Conservation (phyloP, 805 yeast genomes). For the Candida awuae region DNA sequence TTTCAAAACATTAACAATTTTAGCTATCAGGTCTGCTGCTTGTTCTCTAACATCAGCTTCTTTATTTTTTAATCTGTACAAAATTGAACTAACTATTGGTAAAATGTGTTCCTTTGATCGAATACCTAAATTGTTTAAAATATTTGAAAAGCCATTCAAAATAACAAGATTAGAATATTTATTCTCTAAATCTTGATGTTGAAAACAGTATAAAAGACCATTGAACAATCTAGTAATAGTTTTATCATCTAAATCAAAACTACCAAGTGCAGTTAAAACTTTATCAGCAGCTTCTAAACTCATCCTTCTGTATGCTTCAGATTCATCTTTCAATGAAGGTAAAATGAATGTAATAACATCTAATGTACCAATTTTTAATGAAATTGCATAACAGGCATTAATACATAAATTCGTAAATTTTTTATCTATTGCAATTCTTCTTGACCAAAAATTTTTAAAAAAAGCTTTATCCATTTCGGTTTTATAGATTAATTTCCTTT, state of each 20-base stretch:
- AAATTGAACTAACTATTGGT: slow-evolving; percentile 60
- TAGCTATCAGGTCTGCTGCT: slow-evolving; percentile 68
- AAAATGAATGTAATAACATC: slow-evolving; percentile 51
- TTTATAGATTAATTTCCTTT: slow-evolving; percentile 39
- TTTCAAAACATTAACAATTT: slow-evolving; percentile 58
- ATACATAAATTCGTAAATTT: slow-evolving; percentile 53
- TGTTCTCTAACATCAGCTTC: slow-evolving; percentile 69
- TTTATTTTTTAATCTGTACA: slow-evolving; percentile 67
- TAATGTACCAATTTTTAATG: slow-evolving; percentile 60
- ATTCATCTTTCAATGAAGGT: slow-evolving; percentile 63
- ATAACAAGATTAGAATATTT: slow-evolving; percentile 29
- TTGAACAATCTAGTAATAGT: slow-evolving; percentile 63
- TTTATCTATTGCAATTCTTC: slow-evolving; percentile 67
- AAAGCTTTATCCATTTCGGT: slow-evolving; percentile 51
- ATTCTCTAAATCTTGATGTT: slow-evolving; percentile 61
- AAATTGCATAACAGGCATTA: slow-evolving; percentile 61
- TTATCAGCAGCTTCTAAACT: slow-evolving; percentile 61
- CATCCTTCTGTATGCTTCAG: slow-evolving; percentile 75
- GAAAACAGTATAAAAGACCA: slow-evolving; percentile 72
- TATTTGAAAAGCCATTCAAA: slow-evolving; percentile 55
- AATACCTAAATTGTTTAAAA: slow-evolving; percentile 51
- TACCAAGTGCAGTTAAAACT: slow-evolving; percentile 43
- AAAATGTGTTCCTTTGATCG: slow-evolving; percentile 66
- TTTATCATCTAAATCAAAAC: slow-evolving; percentile 53
- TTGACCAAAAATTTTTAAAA: slow-evolving; percentile 69